Percentiles rank a stretch among this genome's conserved stretches.
These are phyloP conservation scores for Pythium scleroteichum DNA, from an alignment of 352 stramenopile genomes.

Conservation along the genomic window DNA sequence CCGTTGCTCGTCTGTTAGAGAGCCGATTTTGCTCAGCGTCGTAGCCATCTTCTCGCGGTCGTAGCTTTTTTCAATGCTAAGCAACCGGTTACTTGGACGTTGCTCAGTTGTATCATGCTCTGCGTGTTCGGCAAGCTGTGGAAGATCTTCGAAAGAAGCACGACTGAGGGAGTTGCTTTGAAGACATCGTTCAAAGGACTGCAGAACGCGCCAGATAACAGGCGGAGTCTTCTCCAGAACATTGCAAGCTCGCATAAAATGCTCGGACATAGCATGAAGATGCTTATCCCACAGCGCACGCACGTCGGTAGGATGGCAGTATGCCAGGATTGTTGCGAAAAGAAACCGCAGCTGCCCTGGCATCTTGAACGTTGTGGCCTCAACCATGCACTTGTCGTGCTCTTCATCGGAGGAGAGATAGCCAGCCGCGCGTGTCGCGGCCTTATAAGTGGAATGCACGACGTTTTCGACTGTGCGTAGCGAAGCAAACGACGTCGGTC, in stretches of 20 bases:
- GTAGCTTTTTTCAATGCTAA: no score
- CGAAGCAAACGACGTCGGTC: constrained; percentile 30
- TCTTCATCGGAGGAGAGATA: constrained; percentile 29
- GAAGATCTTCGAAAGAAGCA: no score
- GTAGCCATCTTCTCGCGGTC: no score
- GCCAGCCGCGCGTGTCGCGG: constrained; percentile 12
- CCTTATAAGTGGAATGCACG: constrained; percentile 16
- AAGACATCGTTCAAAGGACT: neutral
- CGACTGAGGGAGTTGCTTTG: no score
- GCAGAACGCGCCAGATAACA: neutral
- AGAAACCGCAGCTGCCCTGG: constrained; percentile 30
- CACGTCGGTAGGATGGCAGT: neutral
- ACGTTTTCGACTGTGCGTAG: constrained; percentile 21
- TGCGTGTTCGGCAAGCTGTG: no score
- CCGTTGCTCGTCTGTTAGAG: neutral
- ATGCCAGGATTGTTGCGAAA: constrained; percentile 29
- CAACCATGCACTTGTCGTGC: constrained; percentile 18
- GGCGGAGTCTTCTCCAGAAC: no score
- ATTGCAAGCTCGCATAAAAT: no score
- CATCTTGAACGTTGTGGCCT: constrained; percentile 23
- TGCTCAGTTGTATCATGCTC: no score
- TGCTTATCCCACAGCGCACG: neutral
- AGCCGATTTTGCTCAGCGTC: no score
- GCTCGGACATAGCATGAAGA: neutral
- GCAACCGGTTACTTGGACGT: no score